Evolutionary conservation across 1,284 basidiomycete species (phyloP).

Genomic region (Apiotrichum sp.): DNA sequence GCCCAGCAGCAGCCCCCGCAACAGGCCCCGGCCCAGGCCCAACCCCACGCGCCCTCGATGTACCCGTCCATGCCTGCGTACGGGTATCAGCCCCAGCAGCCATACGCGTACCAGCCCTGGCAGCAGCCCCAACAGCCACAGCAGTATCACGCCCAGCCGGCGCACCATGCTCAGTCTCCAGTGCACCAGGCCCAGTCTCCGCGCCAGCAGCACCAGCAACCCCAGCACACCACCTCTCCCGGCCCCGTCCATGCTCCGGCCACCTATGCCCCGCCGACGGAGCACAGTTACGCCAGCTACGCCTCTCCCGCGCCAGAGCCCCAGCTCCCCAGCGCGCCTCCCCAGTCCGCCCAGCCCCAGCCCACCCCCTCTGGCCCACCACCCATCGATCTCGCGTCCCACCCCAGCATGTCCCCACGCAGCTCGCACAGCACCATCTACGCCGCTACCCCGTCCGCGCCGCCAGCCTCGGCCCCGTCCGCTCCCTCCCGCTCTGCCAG

Average conservation of each 20-base stretch:
- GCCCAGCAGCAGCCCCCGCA: neutral
- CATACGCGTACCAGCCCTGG: conserved; percentile 20
- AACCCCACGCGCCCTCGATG: conserved; percentile 2
- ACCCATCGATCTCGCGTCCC: conserved; percentile 26
- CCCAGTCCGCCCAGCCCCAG: neutral
- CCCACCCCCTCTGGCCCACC: conserved; percentile 17
- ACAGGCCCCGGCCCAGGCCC: neutral
- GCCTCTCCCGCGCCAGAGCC: neutral
- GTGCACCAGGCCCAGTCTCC: too few relatives aligned
- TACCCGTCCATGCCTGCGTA: conserved; percentile 9
- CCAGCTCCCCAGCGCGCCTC: conserved; percentile 4
- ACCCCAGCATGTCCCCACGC: conserved; percentile 20
- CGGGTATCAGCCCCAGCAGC: conserved; percentile 8
- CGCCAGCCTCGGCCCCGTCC: neutral
- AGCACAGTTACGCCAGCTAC: neutral
- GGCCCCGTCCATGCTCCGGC: too few relatives aligned
- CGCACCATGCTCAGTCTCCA: too few relatives aligned
- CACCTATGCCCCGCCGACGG: neutral
- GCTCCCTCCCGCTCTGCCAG: conserved; percentile 5
- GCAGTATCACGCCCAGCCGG: conserved; percentile 1
- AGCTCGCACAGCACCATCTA: neutral
- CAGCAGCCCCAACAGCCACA: conserved; percentile 14
- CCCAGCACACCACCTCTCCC: neutral
- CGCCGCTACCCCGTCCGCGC: conserved; percentile 37
- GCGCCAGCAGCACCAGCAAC: too few relatives aligned